Evolutionary conservation across 2,329 filamentous ascomycete species (phyloP), one percentile per base, ranked within the genome.

Genomic region (Neonectria sp.): DNA sequence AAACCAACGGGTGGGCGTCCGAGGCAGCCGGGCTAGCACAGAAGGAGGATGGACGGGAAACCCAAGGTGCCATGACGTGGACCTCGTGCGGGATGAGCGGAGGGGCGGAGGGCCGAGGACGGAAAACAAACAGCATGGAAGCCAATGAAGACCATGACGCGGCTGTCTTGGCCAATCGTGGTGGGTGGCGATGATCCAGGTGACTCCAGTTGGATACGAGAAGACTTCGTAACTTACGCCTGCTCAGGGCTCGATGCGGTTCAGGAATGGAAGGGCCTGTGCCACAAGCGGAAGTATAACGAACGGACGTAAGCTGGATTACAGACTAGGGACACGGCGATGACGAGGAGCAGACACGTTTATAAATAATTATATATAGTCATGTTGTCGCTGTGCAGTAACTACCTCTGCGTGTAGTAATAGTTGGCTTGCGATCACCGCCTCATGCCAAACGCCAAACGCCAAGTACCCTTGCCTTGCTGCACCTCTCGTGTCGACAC

Each of bases 141-240:
- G 13, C 51, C 57, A 56, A 52, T 61, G 33, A 29, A 40, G 57
- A 35, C 63, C 45, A 59, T 60, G 57, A 61, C 59, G 49, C 49
- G 49, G 49, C 58, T 55, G 58, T 55, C 35, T 52, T 24, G 51
- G 21, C 59, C 59, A 61, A 55, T 61, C 21, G 37, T 48, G 49
- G 24, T 46, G 9, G 25, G 51, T 55, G 51, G 59, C 40, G n/a
- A 61, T 46, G 27, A 53, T 55, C 37, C 37, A 56, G 60, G 58
- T 53, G 63, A 29, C 58, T 57, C 63, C 53, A 33, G 51, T 31
- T 51, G 63, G 35, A 66, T 61, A 66, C 63, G 63, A 61, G 52
- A 58, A n/a, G 17, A 40, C 51, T 48, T 52, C 46, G 40, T 57
- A 57, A n/a, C 17, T 3, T 43, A 12, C 29, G 33, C 24, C 33